phyloP scores from a whole-genome alignment of 2,329 filamentous ascomycete species.

The Parastagonospora avenae region DNA sequence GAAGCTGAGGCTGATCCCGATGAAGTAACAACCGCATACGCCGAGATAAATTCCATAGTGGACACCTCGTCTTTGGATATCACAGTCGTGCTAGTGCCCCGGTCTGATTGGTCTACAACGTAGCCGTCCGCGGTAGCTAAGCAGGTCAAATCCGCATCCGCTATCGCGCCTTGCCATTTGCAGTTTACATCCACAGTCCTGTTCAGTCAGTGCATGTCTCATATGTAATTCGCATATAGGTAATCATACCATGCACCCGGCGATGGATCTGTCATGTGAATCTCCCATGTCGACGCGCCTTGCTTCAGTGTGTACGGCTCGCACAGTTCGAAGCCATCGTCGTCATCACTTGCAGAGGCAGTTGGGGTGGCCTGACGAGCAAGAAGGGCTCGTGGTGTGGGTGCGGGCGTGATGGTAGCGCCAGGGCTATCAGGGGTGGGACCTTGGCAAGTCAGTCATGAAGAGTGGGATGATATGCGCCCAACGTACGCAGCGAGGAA shows the following conservation, averaged over 20 bases:
- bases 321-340: slow-evolving; percentile 16
- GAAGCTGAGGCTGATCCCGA: slow-evolving; percentile 12
- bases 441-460: slow-evolving; percentile 1
- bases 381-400: not conserved
- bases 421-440: not conserved
- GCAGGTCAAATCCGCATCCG: slow-evolving; percentile 29
- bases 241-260: slow-evolving; percentile 13
- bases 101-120: not conserved
- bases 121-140: slow-evolving; percentile 17
- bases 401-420: slow-evolving; percentile 8
- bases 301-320: slow-evolving; percentile 32
- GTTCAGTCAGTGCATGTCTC: no score
- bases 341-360: not conserved
- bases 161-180: slow-evolving; percentile 26
- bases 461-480: not conserved
- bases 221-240: no score
- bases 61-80: slow-evolving; percentile 13
- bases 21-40: slow-evolving; percentile 18
- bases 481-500: slow-evolving; percentile 1
- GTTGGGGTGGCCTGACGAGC: slow-evolving; percentile 7
- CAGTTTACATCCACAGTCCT: slow-evolving; percentile 24
- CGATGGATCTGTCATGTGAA: slow-evolving; percentile 26
- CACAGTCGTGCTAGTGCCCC: slow-evolving; percentile 1
- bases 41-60: slow-evolving; percentile 6
- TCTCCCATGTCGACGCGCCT: slow-evolving; percentile 22